Conservation (phyloP, 176 grass and related monocot genomes). For the Saccharum officinarum region DNA sequence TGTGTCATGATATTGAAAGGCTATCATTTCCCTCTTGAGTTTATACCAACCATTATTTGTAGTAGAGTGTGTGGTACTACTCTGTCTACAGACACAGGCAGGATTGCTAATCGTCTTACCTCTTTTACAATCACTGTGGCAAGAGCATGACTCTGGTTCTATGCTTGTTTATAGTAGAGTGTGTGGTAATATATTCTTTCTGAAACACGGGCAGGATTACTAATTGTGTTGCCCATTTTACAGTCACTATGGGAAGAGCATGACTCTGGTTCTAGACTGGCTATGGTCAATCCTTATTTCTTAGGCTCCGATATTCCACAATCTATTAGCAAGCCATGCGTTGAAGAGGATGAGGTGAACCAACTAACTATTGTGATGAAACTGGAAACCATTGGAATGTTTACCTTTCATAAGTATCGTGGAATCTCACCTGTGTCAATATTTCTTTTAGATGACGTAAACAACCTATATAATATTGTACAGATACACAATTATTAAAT, state of each 20-base stretch:
- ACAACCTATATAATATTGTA: not conserved
- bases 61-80: not conserved
- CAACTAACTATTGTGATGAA: slow-evolving; percentile 23
- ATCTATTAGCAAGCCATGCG: slow-evolving; percentile 38
- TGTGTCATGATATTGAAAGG: not conserved
- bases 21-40: not conserved
- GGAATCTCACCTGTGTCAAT: not conserved
- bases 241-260: slow-evolving; percentile 60
- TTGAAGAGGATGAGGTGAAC: slow-evolving; percentile 51
- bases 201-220: slow-evolving; percentile 5
- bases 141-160: slow-evolving; percentile 51
- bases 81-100: slow-evolving; percentile 17
- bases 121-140: slow-evolving; percentile 45
- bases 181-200: not conserved
- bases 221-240: slow-evolving; percentile 24
- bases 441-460: slow-evolving; percentile 7
- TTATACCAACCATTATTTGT: not conserved
- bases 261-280: slow-evolving; percentile 50
- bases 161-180: not conserved
- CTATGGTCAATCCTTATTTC: slow-evolving; percentile 42
- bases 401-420: not conserved
- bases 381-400: not conserved
- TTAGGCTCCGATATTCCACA: slow-evolving; percentile 39
- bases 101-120: slow-evolving; percentile 7
- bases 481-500: slow-evolving; percentile 3